Evolutionary conservation across 352 stramenopile genomes (phyloP), one percentile per base, ranked within the genome.

Genomic region (Globisporangium recalcitrans): DNA sequence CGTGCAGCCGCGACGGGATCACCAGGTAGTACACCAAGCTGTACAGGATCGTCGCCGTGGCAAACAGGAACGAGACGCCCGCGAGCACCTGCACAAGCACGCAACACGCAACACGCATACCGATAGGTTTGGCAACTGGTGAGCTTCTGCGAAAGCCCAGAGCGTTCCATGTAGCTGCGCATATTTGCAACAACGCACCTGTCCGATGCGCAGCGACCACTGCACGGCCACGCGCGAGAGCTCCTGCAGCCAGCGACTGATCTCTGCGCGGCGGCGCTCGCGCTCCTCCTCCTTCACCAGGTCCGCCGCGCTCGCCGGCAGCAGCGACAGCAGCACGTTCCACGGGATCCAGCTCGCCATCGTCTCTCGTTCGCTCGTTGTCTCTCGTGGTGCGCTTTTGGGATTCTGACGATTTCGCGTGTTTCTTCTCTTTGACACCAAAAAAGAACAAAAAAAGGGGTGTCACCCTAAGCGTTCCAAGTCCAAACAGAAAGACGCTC

Each of bases 1-100:
- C 82, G 56, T 91, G 82, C 52, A 88, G 80, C 22, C 83, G 73
- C 54, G 82, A 82, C 13, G 85, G 85, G 62, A 94, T 92, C 34
- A 94, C 65, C 22, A 90, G 49, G 62, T 85, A 88, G 77, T 94
- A 94, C 10, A 94, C 60, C 55, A 83, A 29, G 5, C 62, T 71
- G 59, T 94, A 94, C 47, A 94, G 65, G 52, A 88, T 29, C 3
- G 82, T 79, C 26, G 85, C 85, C 16, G 70, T 75, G 16, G 53
- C 66, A 34, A 94, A 72, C 24, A 94, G 71, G 26, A 80, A 44
- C 4, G 70, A 70, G 21, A 86, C 47, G 16, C 38, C 79, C 1
- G 65, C 52, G 29, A 69, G 63, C 21, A 81, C 66, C 62, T 87
- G 65, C 52, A 63, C 29, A 53, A 10, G 14, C 4, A 14, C 32